phyloP scores from a whole-genome alignment of 2,329 filamentous ascomycete species.

The Colletotrichum viniferum region DNA sequence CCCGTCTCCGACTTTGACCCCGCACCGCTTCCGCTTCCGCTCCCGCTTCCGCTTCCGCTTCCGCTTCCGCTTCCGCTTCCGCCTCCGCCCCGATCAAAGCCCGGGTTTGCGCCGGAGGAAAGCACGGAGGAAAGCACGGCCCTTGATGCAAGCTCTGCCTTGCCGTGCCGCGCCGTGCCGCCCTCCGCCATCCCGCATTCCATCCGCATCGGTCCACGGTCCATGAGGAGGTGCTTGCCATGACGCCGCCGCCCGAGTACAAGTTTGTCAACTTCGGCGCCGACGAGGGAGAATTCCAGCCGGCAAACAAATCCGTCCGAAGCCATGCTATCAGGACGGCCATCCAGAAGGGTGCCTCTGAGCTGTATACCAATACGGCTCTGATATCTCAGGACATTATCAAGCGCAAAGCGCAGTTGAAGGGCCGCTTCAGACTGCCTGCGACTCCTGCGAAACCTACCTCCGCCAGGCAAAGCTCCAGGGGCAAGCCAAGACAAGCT shows the following conservation, averaged over 20 bases:
- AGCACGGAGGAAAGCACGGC: background rate
- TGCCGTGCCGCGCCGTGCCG: background rate
- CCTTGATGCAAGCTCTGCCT: background rate
- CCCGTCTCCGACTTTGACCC: background rate
- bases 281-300: background rate
- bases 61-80: background rate
- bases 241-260: constrained; percentile 9
- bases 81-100: background rate
- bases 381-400: background rate
- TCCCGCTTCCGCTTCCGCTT: background rate
- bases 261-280: constrained; percentile 17
- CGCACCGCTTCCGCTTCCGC: background rate
- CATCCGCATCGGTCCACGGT: background rate
- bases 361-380: background rate
- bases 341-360: constrained; percentile 3
- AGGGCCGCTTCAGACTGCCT: constrained; percentile 19
- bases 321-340: constrained; percentile 23
- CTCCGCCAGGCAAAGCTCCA: background rate
- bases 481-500: background rate
- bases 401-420: constrained; percentile 4
- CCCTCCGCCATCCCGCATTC: background rate
- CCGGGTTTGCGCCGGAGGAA: background rate
- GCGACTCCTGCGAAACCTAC: background rate
- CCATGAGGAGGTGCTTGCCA: background rate
- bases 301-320: constrained; percentile 10